Percentiles rank a stretch among this genome's conserved stretches.
Evolutionary conservation across 768 basidiomycete species (phyloP).

Genomic region (Agrocybe praecox): DNA sequence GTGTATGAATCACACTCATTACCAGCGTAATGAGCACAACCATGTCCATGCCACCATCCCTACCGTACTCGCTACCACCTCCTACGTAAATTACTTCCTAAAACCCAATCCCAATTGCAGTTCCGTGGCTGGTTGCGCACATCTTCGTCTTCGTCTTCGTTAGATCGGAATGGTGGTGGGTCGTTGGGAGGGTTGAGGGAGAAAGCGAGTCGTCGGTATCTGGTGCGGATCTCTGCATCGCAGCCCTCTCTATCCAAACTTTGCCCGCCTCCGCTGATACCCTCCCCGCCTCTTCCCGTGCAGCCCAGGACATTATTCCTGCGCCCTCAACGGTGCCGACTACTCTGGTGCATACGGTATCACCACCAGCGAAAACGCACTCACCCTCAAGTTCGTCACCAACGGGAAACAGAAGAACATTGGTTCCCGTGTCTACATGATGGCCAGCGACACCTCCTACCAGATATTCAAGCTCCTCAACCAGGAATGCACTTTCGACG

Average conservation of each 20-base stretch:
- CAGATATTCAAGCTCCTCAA: conserved; percentile 47
- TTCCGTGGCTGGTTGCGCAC: conserved; percentile 60
- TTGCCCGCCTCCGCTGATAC: conserved; percentile 31
- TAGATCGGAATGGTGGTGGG: conserved; percentile 44
- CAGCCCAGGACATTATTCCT: conserved; percentile 39
- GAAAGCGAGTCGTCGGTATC: conserved; percentile 15
- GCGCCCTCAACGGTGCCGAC: conserved; percentile 47
- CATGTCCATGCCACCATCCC: too few species aligned
- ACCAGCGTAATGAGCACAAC: too few species aligned
- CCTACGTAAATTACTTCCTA: too few species aligned
- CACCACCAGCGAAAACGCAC: conserved; percentile 43
- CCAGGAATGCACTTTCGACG: conserved; percentile 63
- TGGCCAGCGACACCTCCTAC: too few species aligned
- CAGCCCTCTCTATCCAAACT: conserved; percentile 22
- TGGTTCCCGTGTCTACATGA: too few species aligned
- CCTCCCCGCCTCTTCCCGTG: conserved; percentile 29
- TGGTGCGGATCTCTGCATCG: conserved; percentile 10
- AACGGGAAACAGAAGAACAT: conserved; percentile 34
- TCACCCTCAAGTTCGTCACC: conserved; percentile 53
- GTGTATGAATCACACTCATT: too few species aligned
- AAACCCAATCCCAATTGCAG: conserved; percentile 16
- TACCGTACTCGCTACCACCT: too few species aligned
- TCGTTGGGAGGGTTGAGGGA: conserved; percentile 31
- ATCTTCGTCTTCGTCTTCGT: conserved; percentile 52
- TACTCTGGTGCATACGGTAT: conserved; percentile 53